These are phyloP conservation scores for Goffeauzyma gilvescens DNA, from an alignment of 768 basidiomycete species.

Conservation along the genomic window DNA sequence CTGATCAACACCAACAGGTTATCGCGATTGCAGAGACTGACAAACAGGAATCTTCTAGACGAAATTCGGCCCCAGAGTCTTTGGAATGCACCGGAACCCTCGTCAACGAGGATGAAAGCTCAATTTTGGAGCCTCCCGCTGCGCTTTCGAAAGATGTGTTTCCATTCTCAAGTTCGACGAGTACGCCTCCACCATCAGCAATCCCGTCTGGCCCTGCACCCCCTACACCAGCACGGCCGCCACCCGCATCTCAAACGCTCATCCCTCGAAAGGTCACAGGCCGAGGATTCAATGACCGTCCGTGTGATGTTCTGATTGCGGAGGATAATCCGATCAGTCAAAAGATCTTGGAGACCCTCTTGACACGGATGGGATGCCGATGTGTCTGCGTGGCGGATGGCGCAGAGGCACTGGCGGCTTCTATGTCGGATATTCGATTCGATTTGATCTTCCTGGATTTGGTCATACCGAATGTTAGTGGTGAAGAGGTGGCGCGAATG, in stretches of 20 bases:
- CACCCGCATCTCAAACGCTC: too few species aligned
- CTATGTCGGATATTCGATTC: conserved; percentile 94
- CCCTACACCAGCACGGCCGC: too few species aligned
- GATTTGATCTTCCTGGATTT: conserved; percentile 91
- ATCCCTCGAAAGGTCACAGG: too few species aligned
- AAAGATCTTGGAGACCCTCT: conserved; percentile 86
- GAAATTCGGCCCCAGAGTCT: conserved; percentile 71
- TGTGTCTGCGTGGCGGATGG: conserved; percentile 92
- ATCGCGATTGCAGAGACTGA: conserved; percentile 62
- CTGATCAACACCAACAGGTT: too few species aligned
- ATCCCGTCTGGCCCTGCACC: too few species aligned
- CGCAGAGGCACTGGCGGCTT: conserved; percentile 87
- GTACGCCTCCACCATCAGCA: too few species aligned
- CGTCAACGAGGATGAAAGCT: too few species aligned
- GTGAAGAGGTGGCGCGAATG: conserved; percentile 87
- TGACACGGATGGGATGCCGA: conserved; percentile 83
- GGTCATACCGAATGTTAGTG: conserved; percentile 89
- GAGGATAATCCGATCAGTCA: conserved; percentile 97
- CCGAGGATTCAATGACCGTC: too few species aligned
- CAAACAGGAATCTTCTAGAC: conserved; percentile 42
- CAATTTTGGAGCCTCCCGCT: too few species aligned
- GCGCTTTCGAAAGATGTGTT: too few species aligned
- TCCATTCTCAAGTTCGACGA: too few species aligned
- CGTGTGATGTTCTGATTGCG: conserved; percentile 82
- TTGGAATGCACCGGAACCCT: too few species aligned